Percentiles rank a stretch among this genome's conserved stretches.
Conservation (phyloP, 176 grass and related monocot genomes). For the Eleusine indica region DNA sequence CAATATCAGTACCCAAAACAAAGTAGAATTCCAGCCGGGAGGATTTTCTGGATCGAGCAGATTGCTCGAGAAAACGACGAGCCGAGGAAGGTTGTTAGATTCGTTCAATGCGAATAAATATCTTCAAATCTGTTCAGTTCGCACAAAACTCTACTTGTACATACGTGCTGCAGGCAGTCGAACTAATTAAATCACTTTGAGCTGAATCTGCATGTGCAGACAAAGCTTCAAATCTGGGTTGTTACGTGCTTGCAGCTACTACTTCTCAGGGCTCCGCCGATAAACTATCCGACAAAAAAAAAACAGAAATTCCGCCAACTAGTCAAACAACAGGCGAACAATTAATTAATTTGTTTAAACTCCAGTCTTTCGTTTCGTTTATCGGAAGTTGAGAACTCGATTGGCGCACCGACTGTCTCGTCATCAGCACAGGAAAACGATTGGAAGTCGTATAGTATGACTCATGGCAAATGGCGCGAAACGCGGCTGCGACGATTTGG, state of each 20-base stretch:
- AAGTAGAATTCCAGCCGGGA: background rate
- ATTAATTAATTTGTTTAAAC: background rate
- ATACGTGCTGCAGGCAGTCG: background rate
- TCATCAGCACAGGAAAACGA: too few species aligned
- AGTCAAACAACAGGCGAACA: background rate
- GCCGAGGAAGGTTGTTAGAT: too few species aligned
- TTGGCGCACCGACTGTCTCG: too few species aligned
- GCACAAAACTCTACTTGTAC: background rate
- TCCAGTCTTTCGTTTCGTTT: too few species aligned
- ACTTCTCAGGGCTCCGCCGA: background rate
- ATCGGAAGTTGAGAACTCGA: too few species aligned
- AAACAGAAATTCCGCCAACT: background rate
- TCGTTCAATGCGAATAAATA: too few species aligned
- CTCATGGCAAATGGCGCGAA: too few species aligned
- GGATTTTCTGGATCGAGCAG: background rate
- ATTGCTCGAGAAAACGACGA: background rate
- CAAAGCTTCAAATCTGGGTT: background rate
- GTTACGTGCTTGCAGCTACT: background rate
- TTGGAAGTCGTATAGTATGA: too few species aligned
- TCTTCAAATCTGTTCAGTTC: background rate
- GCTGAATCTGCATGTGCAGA: background rate
- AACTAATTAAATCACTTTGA: slow-evolving; percentile 2
- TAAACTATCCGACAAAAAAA: background rate
- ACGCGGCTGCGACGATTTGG: too few species aligned
- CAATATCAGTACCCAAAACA: background rate